Conservation (phyloP, 441 rosid genomes). For the Syzygium malaccense region DNA sequence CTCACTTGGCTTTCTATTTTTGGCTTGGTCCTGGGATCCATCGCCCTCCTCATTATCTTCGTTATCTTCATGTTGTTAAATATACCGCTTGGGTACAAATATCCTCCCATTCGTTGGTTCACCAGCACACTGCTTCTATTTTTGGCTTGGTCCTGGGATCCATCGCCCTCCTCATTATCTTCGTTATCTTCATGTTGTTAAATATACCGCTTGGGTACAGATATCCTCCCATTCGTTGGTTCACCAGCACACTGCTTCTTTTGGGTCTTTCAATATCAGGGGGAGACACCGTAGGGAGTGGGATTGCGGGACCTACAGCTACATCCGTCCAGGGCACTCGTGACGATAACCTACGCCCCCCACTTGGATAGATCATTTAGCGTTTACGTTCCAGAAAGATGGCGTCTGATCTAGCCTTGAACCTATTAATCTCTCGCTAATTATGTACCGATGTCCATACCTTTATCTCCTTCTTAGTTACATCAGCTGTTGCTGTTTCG, state of each 20-base stretch:
- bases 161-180: too few relatives aligned
- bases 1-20: not conserved
- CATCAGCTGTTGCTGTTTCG: not conserved
- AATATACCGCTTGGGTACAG: accelerated
- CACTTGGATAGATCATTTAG: not conserved
- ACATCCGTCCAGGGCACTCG: too few relatives aligned
- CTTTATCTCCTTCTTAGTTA: not conserved
- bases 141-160: too few relatives aligned
- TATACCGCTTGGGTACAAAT: accelerated
- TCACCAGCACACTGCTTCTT: accelerated
- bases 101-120: not conserved
- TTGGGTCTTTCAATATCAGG: accelerated
- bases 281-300: not conserved
- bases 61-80: accelerated
- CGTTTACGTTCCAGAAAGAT: not conserved
- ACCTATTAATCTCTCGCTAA: not conserved
- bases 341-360: too few relatives aligned
- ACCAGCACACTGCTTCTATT: accelerated
- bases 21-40: not conserved
- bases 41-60: not conserved
- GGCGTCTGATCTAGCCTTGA: not conserved
- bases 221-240: not conserved
- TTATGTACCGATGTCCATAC: not conserved
- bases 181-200: accelerated
- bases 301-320: not conserved